Evolutionary conservation across 345 rosid species (phyloP), one percentile per base, ranked within the genome.

Genomic region (Acer saccharum): DNA sequence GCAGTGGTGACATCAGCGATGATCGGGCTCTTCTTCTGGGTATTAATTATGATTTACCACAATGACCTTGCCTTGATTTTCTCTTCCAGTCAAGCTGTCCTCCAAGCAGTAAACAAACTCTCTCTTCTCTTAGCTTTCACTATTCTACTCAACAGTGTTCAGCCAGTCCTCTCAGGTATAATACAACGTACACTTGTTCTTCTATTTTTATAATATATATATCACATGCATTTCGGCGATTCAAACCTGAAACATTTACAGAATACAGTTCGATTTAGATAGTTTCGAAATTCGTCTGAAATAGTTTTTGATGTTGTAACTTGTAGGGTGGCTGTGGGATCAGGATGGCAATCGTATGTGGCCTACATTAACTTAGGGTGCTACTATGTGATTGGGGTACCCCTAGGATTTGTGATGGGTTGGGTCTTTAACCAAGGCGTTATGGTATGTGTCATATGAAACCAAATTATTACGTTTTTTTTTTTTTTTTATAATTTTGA

Each of bases 111-210:
- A 7, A 84, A 81, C 74, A 60, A 78, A 11, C 91, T 93, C 67
- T 89, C 97, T 0, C 10, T 90, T 60, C 93, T 91, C 72, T 78
- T 93, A 2, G 98, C 97, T 35, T 86, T 91, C 84, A 91, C 98
- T 3, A 78, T 95, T 74, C 83, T 93, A 74, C 94, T 95, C 87
- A 93, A 93, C 71, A 94, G 98, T 72, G 88, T 93, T n/a, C 97
- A 93, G 66, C 98, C 97, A 8, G 74, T 94, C 80, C 92, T 93
- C 65, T 94, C 97, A 0, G 98, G 97, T 93, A 85, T 13, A 1
- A 29, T n/a, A 2, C 27, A 52, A 16, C 32, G 32, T 29, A 29
- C 17, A 16, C 17, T 18, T n/a, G 21, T 5, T 29, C 21, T 57
- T n/a, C 17, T 18, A 16, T 57, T 29, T 29, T 29, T 29, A 29